phyloP scores from a whole-genome alignment of 495 filamentous ascomycete genomes.

The Mycothermus thermophilus region DNA sequence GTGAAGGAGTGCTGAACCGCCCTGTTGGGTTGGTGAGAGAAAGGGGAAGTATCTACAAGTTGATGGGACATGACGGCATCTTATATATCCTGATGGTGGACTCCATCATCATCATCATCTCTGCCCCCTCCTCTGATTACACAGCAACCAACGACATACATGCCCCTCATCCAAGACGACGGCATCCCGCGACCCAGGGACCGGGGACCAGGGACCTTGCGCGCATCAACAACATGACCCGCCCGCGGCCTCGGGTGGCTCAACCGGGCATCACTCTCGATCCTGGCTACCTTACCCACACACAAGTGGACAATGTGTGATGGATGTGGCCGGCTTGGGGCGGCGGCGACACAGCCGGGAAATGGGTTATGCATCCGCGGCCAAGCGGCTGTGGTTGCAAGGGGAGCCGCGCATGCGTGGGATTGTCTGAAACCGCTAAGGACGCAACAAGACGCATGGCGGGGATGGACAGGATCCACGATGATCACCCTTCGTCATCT shows the following conservation, averaged over 20 bases:
- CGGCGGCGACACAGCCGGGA: not conserved
- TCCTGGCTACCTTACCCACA: no score
- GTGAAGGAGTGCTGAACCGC: not conserved
- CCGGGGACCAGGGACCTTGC: no score
- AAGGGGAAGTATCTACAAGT: not conserved
- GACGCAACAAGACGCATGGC: not conserved
- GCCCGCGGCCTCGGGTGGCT: no score
- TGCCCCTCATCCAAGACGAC: no score
- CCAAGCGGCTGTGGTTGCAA: not conserved
- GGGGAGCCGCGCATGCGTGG: not conserved
- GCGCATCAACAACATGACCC: no score
- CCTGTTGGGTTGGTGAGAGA: not conserved
- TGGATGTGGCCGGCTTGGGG: not conserved
- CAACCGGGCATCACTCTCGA: no score
- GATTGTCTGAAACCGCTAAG: not conserved
- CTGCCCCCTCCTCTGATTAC: no score
- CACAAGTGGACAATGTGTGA: not conserved
- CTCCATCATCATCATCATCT: no score
- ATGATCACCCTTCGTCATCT: not conserved
- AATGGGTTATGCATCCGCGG: not conserved
- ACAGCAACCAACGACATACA: no score
- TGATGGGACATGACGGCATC: not conserved
- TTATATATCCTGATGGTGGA: not conserved
- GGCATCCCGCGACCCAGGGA: no score
- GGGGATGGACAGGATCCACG: not conserved